Percentiles rank a stretch among this genome's conserved stretches.
These are phyloP conservation scores for Ceratobasidium sp. DNA, from an alignment of 1,284 basidiomycete genomes.

Conservation along the genomic window DNA sequence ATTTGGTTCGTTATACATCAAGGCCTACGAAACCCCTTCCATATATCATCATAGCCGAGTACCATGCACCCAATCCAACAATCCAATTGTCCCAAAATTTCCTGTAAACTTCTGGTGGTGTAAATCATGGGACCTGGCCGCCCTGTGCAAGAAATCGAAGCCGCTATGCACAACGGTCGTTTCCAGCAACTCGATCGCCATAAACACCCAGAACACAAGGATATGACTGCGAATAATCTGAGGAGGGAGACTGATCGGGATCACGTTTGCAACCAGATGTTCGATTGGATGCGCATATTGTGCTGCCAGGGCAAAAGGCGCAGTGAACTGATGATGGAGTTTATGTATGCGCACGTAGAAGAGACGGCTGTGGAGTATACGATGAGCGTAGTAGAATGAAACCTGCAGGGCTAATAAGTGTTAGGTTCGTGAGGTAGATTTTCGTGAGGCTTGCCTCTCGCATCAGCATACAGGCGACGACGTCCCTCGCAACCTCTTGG, in stretches of 20 bases:
- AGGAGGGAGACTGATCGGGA: conserved; percentile 45
- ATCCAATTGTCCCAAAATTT: conserved; percentile 46
- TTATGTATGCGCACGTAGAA: conserved; percentile 48
- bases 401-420: conserved; percentile 1
- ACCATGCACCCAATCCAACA: conserved; percentile 46
- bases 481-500: neutral
- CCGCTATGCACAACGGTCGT: conserved; percentile 47
- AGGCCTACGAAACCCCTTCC: neutral
- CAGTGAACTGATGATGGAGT: conserved; percentile 48
- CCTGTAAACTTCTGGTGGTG: conserved; percentile 45
- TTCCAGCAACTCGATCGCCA: conserved; percentile 46
- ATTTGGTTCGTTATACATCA: neutral
- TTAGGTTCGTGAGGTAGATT: neutral
- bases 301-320: conserved; percentile 47
- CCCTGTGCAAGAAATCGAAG: conserved; percentile 45
- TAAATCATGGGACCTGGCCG: conserved; percentile 45
- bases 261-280: conserved; percentile 46
- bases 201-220: conserved; percentile 46
- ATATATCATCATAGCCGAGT: conserved; percentile 25
- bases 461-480: conserved; percentile 25
- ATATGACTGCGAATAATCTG: conserved; percentile 43
- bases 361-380: conserved; percentile 42
- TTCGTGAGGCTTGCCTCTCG: conserved; percentile 12
- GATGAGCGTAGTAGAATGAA: conserved; percentile 48
- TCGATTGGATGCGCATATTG: conserved; percentile 49